These are phyloP conservation scores for Kwoniella newhampshirensis DNA, from an alignment of 768 basidiomycete genomes.

Conservation along the genomic window DNA sequence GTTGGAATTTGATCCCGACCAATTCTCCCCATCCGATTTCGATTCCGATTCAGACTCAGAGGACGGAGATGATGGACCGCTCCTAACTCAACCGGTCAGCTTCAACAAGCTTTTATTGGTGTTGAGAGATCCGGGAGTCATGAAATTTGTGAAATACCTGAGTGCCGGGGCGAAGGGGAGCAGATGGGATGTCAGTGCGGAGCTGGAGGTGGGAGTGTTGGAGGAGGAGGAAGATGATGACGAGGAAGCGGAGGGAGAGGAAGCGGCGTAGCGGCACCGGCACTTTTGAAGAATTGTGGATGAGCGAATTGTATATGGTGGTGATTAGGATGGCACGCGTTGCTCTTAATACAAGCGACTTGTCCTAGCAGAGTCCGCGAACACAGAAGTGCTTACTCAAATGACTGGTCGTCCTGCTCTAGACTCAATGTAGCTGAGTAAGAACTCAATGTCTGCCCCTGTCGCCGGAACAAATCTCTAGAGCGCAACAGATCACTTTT, in stretches of 20 bases:
- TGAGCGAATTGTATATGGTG: too few species aligned
- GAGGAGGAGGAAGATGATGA: slow-evolving; percentile 63
- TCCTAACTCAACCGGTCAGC: slow-evolving; percentile 80
- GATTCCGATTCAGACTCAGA: slow-evolving; percentile 50
- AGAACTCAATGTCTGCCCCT: too few species aligned
- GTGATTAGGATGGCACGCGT: too few species aligned
- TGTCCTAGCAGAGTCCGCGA: too few species aligned
- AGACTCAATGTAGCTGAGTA: too few species aligned
- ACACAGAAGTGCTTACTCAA: too few species aligned
- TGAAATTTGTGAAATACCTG: slow-evolving; percentile 94
- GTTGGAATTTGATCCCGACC: slow-evolving; percentile 52
- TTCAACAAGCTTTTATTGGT: slow-evolving; percentile 89
- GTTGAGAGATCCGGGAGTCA: slow-evolving; percentile 84
- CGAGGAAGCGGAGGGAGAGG: slow-evolving; percentile 30
- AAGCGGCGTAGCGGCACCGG: neutral
- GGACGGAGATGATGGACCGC: slow-evolving; percentile 66
- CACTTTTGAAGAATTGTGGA: too few species aligned
- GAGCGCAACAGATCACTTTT: too few species aligned
- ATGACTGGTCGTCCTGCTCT: too few species aligned
- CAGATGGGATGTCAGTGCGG: slow-evolving; percentile 88
- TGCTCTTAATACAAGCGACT: too few species aligned
- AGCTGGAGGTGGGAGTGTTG: slow-evolving; percentile 85
- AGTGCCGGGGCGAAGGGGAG: slow-evolving; percentile 84
- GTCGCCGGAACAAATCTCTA: too few species aligned
- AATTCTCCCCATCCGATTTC: slow-evolving; percentile 50